A percentile compares a stretch with the other conserved stretches of the same genome.
Evolutionary conservation across 306 rosid species (phyloP).

Genomic region (Potentilla sterilis): DNA sequence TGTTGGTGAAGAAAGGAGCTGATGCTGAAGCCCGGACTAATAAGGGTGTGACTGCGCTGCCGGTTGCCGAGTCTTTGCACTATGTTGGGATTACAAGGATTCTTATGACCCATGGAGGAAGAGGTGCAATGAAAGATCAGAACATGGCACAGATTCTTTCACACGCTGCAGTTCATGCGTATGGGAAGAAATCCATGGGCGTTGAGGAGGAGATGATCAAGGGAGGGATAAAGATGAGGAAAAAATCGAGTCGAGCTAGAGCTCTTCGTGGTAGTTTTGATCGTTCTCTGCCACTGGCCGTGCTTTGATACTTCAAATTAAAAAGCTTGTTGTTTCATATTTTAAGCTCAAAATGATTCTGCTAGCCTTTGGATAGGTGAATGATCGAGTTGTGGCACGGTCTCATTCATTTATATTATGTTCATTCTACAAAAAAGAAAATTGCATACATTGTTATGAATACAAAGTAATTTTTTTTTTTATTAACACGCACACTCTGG

Average conservation of each 20-base stretch:
- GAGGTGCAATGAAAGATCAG: conserved; percentile 41
- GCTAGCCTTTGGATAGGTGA: neutral
- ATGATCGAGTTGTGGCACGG: neutral
- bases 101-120: conserved; percentile 53
- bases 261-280: conserved; percentile 39
- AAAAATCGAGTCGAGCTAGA: conserved; percentile 32
- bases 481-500: no score
- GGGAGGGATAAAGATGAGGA: conserved; percentile 21
- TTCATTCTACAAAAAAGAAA: conserved; percentile 1
- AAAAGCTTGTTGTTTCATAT: neutral
- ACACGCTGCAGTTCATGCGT: conserved; percentile 10
- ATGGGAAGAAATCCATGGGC: conserved; percentile 24
- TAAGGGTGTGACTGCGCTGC: conserved; percentile 67
- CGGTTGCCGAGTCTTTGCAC: conserved; percentile 63
- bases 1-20: conserved; percentile 72
- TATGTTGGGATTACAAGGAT: conserved; percentile 66
- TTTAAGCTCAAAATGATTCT: neutral
- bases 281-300: conserved; percentile 40
- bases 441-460: neutral
- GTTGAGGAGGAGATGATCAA: conserved; percentile 5
- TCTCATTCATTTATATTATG: neutral
- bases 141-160: neutral
- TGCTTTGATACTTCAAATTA: conserved; percentile 25
- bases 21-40: conserved; percentile 64
- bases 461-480: no score